Base-by-base conservation (phyloP, 768 basidiomycete species). In the Calocybe gangraenosa region DNA sequence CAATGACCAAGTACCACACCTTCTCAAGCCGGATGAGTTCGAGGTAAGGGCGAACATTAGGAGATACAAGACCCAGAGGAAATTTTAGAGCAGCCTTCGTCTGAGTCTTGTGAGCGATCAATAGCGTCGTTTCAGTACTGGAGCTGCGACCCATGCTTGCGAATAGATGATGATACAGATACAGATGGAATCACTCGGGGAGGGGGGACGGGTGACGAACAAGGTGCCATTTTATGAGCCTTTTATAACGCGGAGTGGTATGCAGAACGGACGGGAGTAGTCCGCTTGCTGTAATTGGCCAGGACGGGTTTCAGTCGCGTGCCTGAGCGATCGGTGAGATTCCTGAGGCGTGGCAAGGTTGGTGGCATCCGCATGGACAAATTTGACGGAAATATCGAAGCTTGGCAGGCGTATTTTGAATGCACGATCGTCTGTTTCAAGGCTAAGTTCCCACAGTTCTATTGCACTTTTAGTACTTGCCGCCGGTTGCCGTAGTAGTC, bases 11-110 rank as follows among this genome's bases (percentile, higher is more conserved):
- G 43, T 35, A 14, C 8, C n/a, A 18, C 53, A 70, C 75, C 65
- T 75, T 77, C 44, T 75, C 73, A 9, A 77, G 50, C 49, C 75
- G 63, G n/a, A 75, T 72, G 17, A 77, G 59, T 55, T 77, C 75
- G 30, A 77, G 60, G 51, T 74, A 77, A 1, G 75, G 70, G 17
- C 66, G 60, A 13, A 64, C 36, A 14, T 45, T 11, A 15, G 50
- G 49, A 2, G 70, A 53, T 1, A 63, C 59, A 11, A 68, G 44
- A 14, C 54, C 57, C 20, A 72, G 62, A 33, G 65, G 66, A 48
- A 64, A 66, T 49, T 63, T 67, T 22, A 47, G 49, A 3, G 18
- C 35, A 6, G 53, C 23, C n/a, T 51, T 48, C 7, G 32, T 48
- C 22, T 40, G 30, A 18, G 32, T 42, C 37, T 51, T 51, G 37